Percentiles rank a stretch among this genome's conserved stretches.
Evolutionary conservation across 1,284 basidiomycete genomes (phyloP).

Genomic region (Termitomyces sp.): DNA sequence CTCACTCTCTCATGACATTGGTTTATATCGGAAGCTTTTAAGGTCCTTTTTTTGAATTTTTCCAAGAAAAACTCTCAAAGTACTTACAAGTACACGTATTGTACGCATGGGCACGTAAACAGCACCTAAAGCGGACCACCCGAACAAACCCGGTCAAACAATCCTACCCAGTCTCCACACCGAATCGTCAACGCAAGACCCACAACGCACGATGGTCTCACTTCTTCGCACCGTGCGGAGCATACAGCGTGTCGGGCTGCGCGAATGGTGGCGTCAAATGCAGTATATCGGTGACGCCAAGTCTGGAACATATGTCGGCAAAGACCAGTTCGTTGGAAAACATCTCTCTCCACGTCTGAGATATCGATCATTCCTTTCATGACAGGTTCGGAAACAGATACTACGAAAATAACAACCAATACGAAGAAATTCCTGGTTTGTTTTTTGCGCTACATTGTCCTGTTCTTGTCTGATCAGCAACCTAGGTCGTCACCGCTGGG

Average conservation of each 20-base stretch:
- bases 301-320: constrained; percentile 72
- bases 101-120: too few species aligned
- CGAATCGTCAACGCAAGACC: constrained; percentile 3
- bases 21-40: not conserved
- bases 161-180: not conserved
- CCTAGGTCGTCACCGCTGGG: constrained; percentile 88
- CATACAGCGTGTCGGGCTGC: constrained; percentile 68
- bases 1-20: not conserved
- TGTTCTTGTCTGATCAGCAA: not conserved
- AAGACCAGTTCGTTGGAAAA: constrained; percentile 65
- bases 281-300: constrained; percentile 93
- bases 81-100: too few species aligned
- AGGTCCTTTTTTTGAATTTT: too few species aligned
- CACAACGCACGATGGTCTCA: constrained; percentile 58
- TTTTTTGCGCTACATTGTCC: constrained; percentile 7
- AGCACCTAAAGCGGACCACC: too few species aligned
- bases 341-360: not conserved
- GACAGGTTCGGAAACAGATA: constrained; percentile 84
- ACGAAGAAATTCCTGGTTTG: constrained; percentile 83
- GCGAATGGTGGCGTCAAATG: constrained; percentile 81
- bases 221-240: constrained; percentile 72
- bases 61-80: too few species aligned
- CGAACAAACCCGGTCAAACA: constrained; percentile 28
- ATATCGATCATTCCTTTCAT: not conserved
- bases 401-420: constrained; percentile 82